phyloP scores from a whole-genome alignment of 1,139 yeast genomes.

The Blastobotrys malaysiensis region DNA sequence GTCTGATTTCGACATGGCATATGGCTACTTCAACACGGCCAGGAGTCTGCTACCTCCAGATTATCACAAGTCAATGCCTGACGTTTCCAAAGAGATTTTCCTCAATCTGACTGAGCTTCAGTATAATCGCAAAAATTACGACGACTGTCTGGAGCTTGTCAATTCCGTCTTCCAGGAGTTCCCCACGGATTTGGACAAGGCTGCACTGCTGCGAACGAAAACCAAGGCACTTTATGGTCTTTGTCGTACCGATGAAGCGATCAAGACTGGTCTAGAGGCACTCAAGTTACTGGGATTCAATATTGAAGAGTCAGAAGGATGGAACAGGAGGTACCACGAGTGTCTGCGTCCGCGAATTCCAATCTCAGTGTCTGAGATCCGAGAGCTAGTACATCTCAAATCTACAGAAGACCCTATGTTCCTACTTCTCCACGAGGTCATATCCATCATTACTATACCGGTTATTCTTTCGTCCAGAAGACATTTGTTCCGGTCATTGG shows the following conservation, averaged over 20 bases:
- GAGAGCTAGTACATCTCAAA: conserved; percentile 33
- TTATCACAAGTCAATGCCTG: conserved; percentile 13
- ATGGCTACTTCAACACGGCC: conserved; percentile 27
- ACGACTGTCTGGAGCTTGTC: conserved; percentile 23
- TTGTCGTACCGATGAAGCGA: conserved; percentile 36
- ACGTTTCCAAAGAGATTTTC: conserved; percentile 22
- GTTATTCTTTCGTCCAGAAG: conserved; percentile 24
- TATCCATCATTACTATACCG: conserved; percentile 40
- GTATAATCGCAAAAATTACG: conserved; percentile 24
- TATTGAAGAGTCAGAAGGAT: conserved; percentile 35
- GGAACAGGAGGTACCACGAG: conserved; percentile 28
- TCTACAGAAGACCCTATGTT: conserved; percentile 32
- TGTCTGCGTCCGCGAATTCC: conserved; percentile 37
- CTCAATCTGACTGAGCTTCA: conserved; percentile 26
- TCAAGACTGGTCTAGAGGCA: conserved; percentile 24
- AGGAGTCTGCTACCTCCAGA: conserved; percentile 20
- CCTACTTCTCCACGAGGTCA: conserved; percentile 40
- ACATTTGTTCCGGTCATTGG: conserved; percentile 25
- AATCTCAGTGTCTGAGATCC: conserved; percentile 41
- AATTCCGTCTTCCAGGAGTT: conserved; percentile 19
- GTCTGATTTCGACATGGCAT: conserved; percentile 31
- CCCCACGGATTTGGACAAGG: conserved; percentile 21
- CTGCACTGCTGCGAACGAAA: conserved; percentile 31
- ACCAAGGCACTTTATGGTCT: conserved; percentile 41
- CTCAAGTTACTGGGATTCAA: conserved; percentile 24